phyloP scores from a whole-genome alignment of 2,329 filamentous ascomycete species.

The Xylaria sp. region DNA sequence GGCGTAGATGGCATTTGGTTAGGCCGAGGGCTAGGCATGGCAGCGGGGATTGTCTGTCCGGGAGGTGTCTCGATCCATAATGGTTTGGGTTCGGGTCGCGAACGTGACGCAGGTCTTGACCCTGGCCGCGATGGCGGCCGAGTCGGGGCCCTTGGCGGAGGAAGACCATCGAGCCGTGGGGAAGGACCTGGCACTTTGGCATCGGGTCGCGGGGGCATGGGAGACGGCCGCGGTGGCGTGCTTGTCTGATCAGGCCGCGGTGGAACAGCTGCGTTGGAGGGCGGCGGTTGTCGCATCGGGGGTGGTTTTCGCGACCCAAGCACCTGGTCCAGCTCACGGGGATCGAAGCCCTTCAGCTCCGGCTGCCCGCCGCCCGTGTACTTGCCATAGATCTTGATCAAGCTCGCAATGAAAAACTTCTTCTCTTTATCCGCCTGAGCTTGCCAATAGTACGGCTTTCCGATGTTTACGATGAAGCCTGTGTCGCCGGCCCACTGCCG shows the following conservation, averaged over 20 bases:
- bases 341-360: conserved; percentile 83
- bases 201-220: conserved; percentile 32
- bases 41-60: conserved; percentile 17
- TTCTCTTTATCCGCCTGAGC: conserved; percentile 94
- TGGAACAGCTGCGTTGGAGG: conserved; percentile 42
- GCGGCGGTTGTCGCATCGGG: conserved; percentile 43
- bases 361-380: conserved; percentile 90
- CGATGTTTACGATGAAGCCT: conserved; percentile 88
- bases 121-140: conserved; percentile 38
- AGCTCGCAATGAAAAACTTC: conserved; percentile 96
- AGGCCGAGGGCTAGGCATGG: conserved; percentile 38
- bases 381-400: conserved; percentile 96
- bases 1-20: conserved; percentile 44
- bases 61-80: conserved; percentile 32
- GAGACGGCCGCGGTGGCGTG: conserved; percentile 39
- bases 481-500: conserved; percentile 82
- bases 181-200: conserved; percentile 27
- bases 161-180: conserved; percentile 39
- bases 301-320: conserved; percentile 65
- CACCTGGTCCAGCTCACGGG: conserved; percentile 79
- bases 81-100: conserved; percentile 38
- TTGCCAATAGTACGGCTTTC: conserved; percentile 98
- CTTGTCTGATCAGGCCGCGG: conserved; percentile 33
- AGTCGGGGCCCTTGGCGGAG: conserved; percentile 34
- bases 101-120: conserved; percentile 36